Evolutionary conservation across 192 early-diverging fungal species (phyloP).

Genomic region (Coemansia asiatica): DNA sequence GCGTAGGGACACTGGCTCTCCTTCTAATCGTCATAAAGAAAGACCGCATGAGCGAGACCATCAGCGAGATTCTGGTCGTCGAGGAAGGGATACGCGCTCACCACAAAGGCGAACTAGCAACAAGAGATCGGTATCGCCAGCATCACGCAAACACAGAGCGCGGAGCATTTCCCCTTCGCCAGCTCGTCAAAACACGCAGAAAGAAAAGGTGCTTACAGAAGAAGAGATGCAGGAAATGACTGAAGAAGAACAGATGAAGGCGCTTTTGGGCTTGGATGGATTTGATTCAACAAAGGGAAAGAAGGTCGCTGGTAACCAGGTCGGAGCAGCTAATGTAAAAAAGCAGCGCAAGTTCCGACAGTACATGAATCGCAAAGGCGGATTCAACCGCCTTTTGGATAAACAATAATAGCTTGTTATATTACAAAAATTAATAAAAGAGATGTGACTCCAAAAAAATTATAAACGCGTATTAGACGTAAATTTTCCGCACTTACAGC

Average conservation of each 20-base stretch:
- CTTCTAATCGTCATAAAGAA: slow-evolving; percentile 8
- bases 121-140: slow-evolving; percentile 20
- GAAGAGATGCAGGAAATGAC: slow-evolving; percentile 26
- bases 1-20: no score
- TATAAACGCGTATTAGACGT: slow-evolving; percentile 8
- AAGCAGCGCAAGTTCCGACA: slow-evolving; percentile 86
- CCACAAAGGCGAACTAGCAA: neutral
- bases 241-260: slow-evolving; percentile 77
- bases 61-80: neutral
- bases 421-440: slow-evolving; percentile 12
- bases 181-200: neutral
- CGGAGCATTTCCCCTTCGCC: slow-evolving; percentile 19
- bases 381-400: slow-evolving; percentile 67
- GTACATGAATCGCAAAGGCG: slow-evolving; percentile 92
- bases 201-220: neutral
- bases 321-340: slow-evolving; percentile 75
- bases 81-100: neutral
- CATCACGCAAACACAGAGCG: slow-evolving; percentile 1
- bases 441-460: neutral
- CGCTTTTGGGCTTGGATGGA: slow-evolving; percentile 83
- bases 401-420: slow-evolving; percentile 26
- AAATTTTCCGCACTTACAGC: slow-evolving; percentile 44
- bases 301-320: slow-evolving; percentile 71
- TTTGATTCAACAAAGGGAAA: slow-evolving; percentile 85
- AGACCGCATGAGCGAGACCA: slow-evolving; percentile 25